Base-by-base conservation (phyloP, 1,139 yeast genomes). In the Scheffersomyces quercinus region DNA sequence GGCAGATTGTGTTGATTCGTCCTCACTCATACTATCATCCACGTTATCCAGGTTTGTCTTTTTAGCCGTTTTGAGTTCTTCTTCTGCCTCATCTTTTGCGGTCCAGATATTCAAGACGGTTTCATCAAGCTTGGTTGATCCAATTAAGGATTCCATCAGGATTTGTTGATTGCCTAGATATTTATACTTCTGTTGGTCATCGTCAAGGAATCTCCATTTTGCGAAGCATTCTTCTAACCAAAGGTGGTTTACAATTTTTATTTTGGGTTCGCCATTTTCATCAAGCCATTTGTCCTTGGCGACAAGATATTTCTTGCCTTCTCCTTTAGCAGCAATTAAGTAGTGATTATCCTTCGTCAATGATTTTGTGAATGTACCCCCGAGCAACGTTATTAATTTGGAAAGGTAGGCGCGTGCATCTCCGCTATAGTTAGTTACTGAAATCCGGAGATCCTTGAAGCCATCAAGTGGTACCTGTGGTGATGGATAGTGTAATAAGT, bases 221-320 rank as follows among this genome's bases (percentile, higher is more conserved):
- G 83, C 72, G 57, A 74, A 86, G 41, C 87, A 77, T 46, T 88
- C 95, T 58, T 93, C 98, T n/a, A 93, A 65, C 99, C 99, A 93
- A 14, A 84, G 58, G 61, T 88, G 96, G 56, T 86, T 90, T 0
- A 88, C 85, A 1, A 86, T 62, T 30, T 67, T 67, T 26, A 84
- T 75, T 7, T 68, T 67, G 2, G 76, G 67, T 4, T 56, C 43
- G 0, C 64, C 65, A 35, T 58, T 42, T 10, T 47, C 50, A 40
- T 56, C 59, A 6, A 60, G 57, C 68, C 82, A 77, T 83, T 90
- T 87, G 36, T 67, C 67, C 29, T 68, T 61, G 0, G 95, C 96
- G 8, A 93, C 88, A 9, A 75, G 77, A 55, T 78, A 88, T 64
- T 93, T 93, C 45, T 75, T 79, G 1, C 99, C 98, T 13, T 62